Evolutionary conservation across 257 asterid species (phyloP).

Genomic region (Thymus quinquecostatus): DNA sequence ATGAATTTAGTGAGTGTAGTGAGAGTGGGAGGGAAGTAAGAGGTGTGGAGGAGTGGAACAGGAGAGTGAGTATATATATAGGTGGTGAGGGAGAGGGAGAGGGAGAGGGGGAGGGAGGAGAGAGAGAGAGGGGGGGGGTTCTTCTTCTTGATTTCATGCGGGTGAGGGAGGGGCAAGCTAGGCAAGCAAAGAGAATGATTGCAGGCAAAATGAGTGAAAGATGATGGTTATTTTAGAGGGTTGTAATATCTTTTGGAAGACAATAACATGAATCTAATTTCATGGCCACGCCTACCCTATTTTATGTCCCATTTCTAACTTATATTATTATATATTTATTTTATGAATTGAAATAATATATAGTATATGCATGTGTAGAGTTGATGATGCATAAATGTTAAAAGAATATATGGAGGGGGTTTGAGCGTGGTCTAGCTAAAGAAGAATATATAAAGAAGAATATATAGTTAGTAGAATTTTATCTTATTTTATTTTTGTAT

Average conservation of each 20-base stretch:
- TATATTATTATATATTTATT: too few species aligned
- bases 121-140: not conserved
- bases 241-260: constrained; percentile 52
- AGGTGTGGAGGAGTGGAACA: constrained; percentile 57
- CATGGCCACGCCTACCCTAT: constrained; percentile 52
- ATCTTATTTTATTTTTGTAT: not conserved
- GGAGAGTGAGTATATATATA: constrained; percentile 62
- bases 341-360: not conserved
- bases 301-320: not conserved
- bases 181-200: constrained; percentile 77
- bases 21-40: constrained; percentile 35
- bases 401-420: not conserved
- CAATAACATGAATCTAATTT: constrained; percentile 56
- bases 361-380: not conserved
- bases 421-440: not conserved
- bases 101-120: constrained; percentile 16
- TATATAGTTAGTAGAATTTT: not conserved
- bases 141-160: constrained; percentile 54
- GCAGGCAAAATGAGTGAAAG: constrained; percentile 88
- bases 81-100: constrained; percentile 22
- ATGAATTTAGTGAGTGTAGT: not conserved
- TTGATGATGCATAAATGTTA: not conserved
- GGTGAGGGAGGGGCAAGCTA: constrained; percentile 47
- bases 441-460: not conserved
- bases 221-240: constrained; percentile 61